Percentiles rank a stretch among this genome's conserved stretches.
These are phyloP conservation scores for Rhamnella rubrinervis DNA, from an alignment of 331 rosid genomes.

Conservation along the genomic window DNA sequence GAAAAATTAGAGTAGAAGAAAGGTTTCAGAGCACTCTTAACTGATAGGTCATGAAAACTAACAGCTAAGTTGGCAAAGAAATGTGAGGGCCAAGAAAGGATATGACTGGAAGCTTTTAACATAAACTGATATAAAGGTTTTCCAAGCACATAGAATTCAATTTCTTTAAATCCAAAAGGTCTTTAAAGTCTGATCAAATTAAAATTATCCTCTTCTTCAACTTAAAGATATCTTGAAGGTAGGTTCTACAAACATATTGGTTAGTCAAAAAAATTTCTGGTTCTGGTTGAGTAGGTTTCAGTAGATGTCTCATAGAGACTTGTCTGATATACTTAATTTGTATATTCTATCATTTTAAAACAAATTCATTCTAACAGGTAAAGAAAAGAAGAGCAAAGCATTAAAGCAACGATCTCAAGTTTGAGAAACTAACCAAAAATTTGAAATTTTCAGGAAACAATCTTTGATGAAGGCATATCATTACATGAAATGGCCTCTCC, in stretches of 20 bases:
- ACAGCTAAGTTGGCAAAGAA: no score
- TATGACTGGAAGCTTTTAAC: no score
- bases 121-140: no score
- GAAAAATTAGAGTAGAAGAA: no score
- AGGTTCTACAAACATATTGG: neutral
- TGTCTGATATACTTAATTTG: neutral
- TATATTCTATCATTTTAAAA: neutral
- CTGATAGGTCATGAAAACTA: no score
- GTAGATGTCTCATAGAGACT: neutral
- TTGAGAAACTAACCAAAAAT: neutral
- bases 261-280: neutral
- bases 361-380: neutral
- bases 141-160: no score
- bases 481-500: constrained; percentile 40
- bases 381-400: neutral
- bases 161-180: no score
- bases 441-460: constrained; percentile 1
- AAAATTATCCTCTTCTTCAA: no score
- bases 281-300: neutral
- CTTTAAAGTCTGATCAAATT: no score
- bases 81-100: no score
- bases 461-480: constrained; percentile 33
- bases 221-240: neutral
- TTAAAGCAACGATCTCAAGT: neutral
- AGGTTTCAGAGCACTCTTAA: no score